Evolutionary conservation across 495 filamentous ascomycete species (phyloP).

Genomic region (Talaromyces adpressus): DNA sequence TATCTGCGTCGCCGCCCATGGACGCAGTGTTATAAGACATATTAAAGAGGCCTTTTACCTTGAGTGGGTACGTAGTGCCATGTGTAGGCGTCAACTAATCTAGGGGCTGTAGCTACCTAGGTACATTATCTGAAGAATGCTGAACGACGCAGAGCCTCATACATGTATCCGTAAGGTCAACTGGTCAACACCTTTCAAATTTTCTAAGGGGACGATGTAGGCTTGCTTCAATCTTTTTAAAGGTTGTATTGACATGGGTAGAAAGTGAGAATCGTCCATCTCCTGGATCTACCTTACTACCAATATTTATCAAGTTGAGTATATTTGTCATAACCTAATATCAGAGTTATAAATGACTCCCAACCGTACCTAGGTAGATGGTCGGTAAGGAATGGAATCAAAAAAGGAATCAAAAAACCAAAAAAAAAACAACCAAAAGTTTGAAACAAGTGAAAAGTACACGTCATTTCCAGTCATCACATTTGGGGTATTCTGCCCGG

Average conservation of each 20-base stretch:
- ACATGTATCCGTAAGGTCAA: neutral
- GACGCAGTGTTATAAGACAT: neutral
- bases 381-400: neutral
- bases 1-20: neutral
- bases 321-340: neutral
- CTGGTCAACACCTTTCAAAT: no score
- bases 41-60: neutral
- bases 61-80: neutral
- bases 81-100: neutral
- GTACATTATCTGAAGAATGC: no score
- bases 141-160: neutral
- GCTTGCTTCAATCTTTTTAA: no score
- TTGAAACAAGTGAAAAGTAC: neutral
- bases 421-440: neutral
- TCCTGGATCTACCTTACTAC: no score
- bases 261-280: neutral
- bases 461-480: constrained; percentile 7
- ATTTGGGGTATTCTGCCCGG: neutral
- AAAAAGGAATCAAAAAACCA: neutral
- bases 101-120: neutral
- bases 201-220: no score
- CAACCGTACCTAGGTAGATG: neutral
- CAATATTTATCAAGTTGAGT: neutral
- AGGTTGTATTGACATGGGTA: neutral
- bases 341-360: neutral